Evolutionary conservation across 306 rosid genomes (phyloP).

Genomic region (Prunus campanulata): DNA sequence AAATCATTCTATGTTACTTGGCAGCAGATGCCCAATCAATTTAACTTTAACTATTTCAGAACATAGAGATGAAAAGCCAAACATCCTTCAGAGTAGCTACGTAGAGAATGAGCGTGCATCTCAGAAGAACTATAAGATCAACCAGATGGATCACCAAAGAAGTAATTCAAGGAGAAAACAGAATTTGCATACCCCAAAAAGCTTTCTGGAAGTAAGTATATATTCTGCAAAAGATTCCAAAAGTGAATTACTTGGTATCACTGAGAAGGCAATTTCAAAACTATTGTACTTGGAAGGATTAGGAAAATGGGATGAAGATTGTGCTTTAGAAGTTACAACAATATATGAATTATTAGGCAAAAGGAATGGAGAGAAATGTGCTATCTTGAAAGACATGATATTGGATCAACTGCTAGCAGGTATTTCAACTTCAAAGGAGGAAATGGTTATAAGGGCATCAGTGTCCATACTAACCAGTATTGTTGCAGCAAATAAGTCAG

Average conservation of each 20-base stretch:
- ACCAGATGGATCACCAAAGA: conserved; percentile 35
- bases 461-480: conserved; percentile 61
- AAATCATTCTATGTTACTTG: conserved; percentile 25
- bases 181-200: conserved; percentile 24
- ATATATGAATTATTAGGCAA: conserved; percentile 47
- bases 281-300: conserved; percentile 46
- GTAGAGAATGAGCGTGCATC: too few species aligned
- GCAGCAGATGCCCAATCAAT: conserved; percentile 28
- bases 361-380: conserved; percentile 44
- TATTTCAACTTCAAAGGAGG: conserved; percentile 72
- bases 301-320: conserved; percentile 52
- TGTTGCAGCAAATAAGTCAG: conserved; percentile 60
- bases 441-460: conserved; percentile 60
- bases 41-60: conserved; percentile 34
- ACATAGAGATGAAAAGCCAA: conserved; percentile 30
- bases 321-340: conserved; percentile 52
- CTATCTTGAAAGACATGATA: conserved; percentile 64
- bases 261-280: conserved; percentile 39
- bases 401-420: conserved; percentile 60
- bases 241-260: conserved; percentile 32
- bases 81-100: not conserved
- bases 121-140: conserved; percentile 26
- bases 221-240: conserved; percentile 40
- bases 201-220: conserved; percentile 35
- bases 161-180: conserved; percentile 28